phyloP scores from a whole-genome alignment of 192 early-diverging fungal species.

The Linnemannia elongata region DNA sequence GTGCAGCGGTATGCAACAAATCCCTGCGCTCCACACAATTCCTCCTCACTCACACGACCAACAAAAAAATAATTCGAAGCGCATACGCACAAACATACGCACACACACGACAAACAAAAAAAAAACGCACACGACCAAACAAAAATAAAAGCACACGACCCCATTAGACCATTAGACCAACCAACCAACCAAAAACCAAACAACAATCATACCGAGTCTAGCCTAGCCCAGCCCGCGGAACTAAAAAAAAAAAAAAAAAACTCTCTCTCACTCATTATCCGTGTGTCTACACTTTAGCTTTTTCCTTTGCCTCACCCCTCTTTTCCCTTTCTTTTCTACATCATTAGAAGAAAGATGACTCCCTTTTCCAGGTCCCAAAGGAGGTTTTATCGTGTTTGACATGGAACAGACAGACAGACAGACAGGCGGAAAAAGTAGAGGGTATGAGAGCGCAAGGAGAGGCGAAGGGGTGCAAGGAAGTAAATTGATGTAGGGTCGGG shows the following conservation, averaged over 20 bases:
- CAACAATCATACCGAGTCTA: background rate
- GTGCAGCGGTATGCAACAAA: background rate
- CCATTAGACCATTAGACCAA: background rate
- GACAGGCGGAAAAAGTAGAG: background rate
- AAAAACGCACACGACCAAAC: background rate
- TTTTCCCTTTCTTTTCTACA: background rate
- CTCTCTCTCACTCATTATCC: background rate
- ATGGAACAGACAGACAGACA: background rate
- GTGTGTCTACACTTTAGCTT: background rate
- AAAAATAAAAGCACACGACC: background rate
- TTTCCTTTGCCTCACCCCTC: background rate
- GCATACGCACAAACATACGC: background rate
- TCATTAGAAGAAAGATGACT: background rate
- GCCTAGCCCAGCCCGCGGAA: background rate
- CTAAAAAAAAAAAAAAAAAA: constrained; percentile 1
- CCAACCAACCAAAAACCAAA: background rate
- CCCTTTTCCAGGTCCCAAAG: background rate
- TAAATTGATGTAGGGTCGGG: background rate
- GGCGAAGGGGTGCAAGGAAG: background rate
- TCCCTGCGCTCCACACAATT: background rate
- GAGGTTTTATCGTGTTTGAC: background rate
- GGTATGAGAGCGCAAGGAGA: background rate
- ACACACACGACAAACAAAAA: background rate
- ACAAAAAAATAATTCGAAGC: background rate
- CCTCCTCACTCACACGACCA: constrained; percentile 4